Evolutionary conservation across 2,329 filamentous ascomycete genomes (phyloP), one percentile per base, ranked within the genome.

Genomic region (Trichoderma guizhouense): DNA sequence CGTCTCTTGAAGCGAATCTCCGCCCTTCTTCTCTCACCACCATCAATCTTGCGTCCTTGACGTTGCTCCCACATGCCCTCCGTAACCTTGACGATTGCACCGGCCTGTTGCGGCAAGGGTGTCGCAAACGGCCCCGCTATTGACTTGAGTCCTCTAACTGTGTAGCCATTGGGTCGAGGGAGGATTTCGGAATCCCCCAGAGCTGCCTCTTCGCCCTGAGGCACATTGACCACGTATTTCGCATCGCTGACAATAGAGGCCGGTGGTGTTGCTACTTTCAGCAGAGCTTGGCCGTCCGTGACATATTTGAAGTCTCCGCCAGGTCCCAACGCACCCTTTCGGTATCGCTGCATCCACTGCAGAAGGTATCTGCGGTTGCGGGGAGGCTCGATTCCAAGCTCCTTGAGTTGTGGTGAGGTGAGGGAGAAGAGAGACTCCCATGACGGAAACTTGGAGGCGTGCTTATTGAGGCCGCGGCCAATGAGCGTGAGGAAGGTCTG

Each of bases 51-150:
- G 78, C 90, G 90, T 32, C 96, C 95, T 77, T 91, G 88, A 80
- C 88, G 91, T 78, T 94, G 87, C 85, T 98, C 95, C 96, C 95
- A 98, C 85, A 98, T 92, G 11, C 95, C 94, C 81, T 98, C 95
- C 71, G 91, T 89, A 26, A 93, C 87, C 74, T 86, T 86, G 76
- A 98, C 86, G 66, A 86, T 85, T 12, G 91, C 93, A 9, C 89
- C 90, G 53, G 84, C 83, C 1, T 89, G 87, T 1, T 88, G 88
- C 81, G 92, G 91, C 32, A 95, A 79, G 5, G 90, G 89, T 79
- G 91, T 85, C 7, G 94, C 88, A 77, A 90, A 92, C 2, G 93
- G 93, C 0, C 95, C 95, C 26, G 86, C 86, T 75, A 98, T 94
- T 34, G 87, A 89, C 76, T 87, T 87, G 1, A 89, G 89, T 3